Evolutionary conservation across 768 basidiomycete genomes (phyloP), one percentile per base, ranked within the genome.

Genomic region (Lactifluus pinguis): DNA sequence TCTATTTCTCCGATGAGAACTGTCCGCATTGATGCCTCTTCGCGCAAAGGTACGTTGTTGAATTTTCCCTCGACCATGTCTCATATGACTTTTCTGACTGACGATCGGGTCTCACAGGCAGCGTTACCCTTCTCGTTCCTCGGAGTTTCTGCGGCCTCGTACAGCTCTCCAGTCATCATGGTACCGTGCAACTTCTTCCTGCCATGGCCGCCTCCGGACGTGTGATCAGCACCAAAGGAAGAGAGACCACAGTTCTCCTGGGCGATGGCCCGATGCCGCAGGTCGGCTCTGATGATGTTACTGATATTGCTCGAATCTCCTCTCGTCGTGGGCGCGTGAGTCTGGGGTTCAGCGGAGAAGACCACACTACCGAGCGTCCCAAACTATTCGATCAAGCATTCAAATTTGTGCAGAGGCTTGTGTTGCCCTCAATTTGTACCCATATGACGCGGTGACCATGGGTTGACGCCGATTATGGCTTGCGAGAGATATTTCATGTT

Each of bases 261-360:
- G 65, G 65, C 10, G 53, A 59, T 7, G 53, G 57, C 11, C 41
- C 62, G 2, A 44, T 55, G 50, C 53, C 61, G 39, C 49, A 25
- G n/a, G 36, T 48, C 1, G 64, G 49, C 25, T 14, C 32, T 19
- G 55, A 57, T 25, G 36, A 15, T 32, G 48, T 21, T 15, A 59
- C 55, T 8, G 65, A 66, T 48, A 53, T 42, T 17, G 65, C 55
- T 44, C 50, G 55, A 51, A 38, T 66, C 11, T 39, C 21, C 36
- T 57, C 58, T 34, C 64, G 65, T 36, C 59, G 25, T 42, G 65
- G 59, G 5, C 55, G 34, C 32, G 51, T 66, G 29, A 49, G 57
- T 55, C 41, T 66, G 15, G 65, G 65, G 15, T 66, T 55, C 30
- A 66, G 63, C 39, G 63, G 62, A 14, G 65, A 64, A 57, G 65